Conservation (phyloP, 2,329 filamentous ascomycete genomes). For the Stagonosporopsis vannaccii region DNA sequence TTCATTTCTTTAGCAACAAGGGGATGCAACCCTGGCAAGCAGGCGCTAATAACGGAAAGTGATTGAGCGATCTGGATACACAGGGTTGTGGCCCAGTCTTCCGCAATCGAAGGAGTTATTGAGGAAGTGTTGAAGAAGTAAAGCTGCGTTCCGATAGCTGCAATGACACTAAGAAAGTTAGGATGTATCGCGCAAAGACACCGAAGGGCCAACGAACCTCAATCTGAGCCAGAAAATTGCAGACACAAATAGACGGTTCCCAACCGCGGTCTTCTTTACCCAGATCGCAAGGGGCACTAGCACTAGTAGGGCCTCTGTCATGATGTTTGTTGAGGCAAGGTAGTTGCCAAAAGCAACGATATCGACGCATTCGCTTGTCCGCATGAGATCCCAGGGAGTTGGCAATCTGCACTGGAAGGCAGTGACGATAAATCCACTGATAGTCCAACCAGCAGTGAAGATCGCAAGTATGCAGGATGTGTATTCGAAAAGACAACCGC, state of each 20-base stretch:
- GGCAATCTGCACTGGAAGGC: slow-evolving; percentile 36
- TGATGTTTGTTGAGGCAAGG: slow-evolving; percentile 37
- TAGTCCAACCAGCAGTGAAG: slow-evolving; percentile 35
- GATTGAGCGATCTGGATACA: slow-evolving; percentile 40
- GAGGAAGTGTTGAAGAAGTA: slow-evolving; percentile 31
- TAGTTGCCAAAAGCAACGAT: slow-evolving; percentile 38
- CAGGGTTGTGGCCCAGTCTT: slow-evolving; percentile 30
- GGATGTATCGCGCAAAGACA: background rate
- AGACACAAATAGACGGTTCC: slow-evolving; percentile 35
- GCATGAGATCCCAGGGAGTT: slow-evolving; percentile 27
- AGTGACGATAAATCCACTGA: slow-evolving; percentile 34
- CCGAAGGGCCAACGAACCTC: slow-evolving; percentile 21
- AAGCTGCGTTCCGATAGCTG: slow-evolving; percentile 29
- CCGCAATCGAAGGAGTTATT: slow-evolving; percentile 21
- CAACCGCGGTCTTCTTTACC: slow-evolving; percentile 32
- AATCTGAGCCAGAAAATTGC: slow-evolving; percentile 32
- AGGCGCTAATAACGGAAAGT: slow-evolving; percentile 40
- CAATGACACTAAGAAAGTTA: slow-evolving; percentile 30
- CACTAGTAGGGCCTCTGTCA: slow-evolving; percentile 35
- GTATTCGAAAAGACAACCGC: slow-evolving; percentile 25
- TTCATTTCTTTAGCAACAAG: slow-evolving; percentile 17
- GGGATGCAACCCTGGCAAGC: slow-evolving; percentile 30
- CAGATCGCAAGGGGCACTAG: slow-evolving; percentile 39
- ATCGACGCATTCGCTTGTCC: slow-evolving; percentile 28
- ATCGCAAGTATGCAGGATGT: slow-evolving; percentile 26